Evolutionary conservation across 2,329 filamentous ascomycete species (phyloP).

Genomic region (Microdochium bolleyi): DNA sequence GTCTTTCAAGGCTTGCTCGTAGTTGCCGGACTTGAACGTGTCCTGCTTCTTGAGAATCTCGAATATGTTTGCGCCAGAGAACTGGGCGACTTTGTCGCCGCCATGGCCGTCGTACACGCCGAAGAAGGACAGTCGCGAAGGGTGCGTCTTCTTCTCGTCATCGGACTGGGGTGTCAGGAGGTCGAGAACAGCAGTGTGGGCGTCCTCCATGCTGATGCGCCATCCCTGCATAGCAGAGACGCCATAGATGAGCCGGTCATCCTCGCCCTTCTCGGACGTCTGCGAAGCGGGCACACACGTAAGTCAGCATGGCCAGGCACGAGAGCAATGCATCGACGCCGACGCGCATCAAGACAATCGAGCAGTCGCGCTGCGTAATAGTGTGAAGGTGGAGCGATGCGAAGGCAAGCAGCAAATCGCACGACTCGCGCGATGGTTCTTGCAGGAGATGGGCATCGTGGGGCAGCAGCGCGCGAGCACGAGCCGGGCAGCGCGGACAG

Average conservation of each 20-base stretch:
- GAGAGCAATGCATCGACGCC: background rate
- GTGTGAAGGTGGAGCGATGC: background rate
- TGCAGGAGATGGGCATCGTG: background rate
- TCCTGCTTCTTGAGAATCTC: conserved; percentile 94
- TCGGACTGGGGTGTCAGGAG: conserved; percentile 54
- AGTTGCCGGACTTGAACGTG: conserved; percentile 81
- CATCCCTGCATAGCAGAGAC: conserved; percentile 99
- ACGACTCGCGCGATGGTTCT: background rate
- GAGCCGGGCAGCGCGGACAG: conserved; percentile 13
- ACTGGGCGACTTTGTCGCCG: conserved; percentile 91
- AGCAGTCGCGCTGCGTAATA: background rate
- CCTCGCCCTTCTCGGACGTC: conserved; percentile 83
- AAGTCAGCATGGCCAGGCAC: conserved; percentile 14
- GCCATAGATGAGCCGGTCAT: conserved; percentile 88
- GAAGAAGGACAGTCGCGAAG: conserved; percentile 83
- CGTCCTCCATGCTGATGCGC: conserved; percentile 99
- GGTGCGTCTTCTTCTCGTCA: conserved; percentile 53
- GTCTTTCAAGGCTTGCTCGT: conserved; percentile 94
- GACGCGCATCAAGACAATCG: background rate
- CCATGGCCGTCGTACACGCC: conserved; percentile 97
- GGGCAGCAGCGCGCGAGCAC: conserved; percentile 1
- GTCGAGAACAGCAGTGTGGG: conserved; percentile 84
- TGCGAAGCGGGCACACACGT: conserved; percentile 28
- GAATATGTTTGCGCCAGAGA: conserved; percentile 87
- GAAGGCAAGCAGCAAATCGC: background rate